Percentiles rank a stretch among this genome's conserved stretches.
phyloP scores from a whole-genome alignment of 2,329 filamentous ascomycete species.

The Pseudogymnoascus sp. region DNA sequence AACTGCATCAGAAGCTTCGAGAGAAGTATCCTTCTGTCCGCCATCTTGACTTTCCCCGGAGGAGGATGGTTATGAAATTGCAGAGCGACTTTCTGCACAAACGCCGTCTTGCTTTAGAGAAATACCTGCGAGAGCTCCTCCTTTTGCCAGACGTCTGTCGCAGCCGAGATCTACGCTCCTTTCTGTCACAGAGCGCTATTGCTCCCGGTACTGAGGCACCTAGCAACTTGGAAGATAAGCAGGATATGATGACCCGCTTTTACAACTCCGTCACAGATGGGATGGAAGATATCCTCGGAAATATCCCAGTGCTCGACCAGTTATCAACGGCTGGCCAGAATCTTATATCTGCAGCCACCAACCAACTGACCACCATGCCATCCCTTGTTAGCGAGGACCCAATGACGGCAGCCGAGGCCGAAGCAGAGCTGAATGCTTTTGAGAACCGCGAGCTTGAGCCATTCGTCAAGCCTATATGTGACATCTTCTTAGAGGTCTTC shows the following conservation, averaged over 20 bases:
- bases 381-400: slow-evolving; percentile 45
- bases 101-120: slow-evolving; percentile 73
- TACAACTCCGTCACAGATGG: slow-evolving; percentile 97
- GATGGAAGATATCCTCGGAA: slow-evolving; percentile 95
- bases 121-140: slow-evolving; percentile 75
- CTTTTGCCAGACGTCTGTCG: slow-evolving; percentile 88
- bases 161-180: slow-evolving; percentile 83
- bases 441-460: slow-evolving; percentile 85
- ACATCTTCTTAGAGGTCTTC: slow-evolving; percentile 93
- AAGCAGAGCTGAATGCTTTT: slow-evolving; percentile 89
- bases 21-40: slow-evolving; percentile 80
- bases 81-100: slow-evolving; percentile 95
- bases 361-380: slow-evolving; percentile 51
- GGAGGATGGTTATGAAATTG: slow-evolving; percentile 91
- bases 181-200: slow-evolving; percentile 82
- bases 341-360: slow-evolving; percentile 69
- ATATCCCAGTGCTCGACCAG: slow-evolving; percentile 91
- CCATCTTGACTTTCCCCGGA: slow-evolving; percentile 82
- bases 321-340: slow-evolving; percentile 89
- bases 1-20: slow-evolving; percentile 83
- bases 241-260: slow-evolving; percentile 85
- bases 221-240: slow-evolving; percentile 57
- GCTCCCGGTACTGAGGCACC: slow-evolving; percentile 49
- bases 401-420: slow-evolving; percentile 63
- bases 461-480: slow-evolving; percentile 97